Evolutionary conservation across 306 rosid species (phyloP).

Genomic region (Citrullus colocynthis): DNA sequence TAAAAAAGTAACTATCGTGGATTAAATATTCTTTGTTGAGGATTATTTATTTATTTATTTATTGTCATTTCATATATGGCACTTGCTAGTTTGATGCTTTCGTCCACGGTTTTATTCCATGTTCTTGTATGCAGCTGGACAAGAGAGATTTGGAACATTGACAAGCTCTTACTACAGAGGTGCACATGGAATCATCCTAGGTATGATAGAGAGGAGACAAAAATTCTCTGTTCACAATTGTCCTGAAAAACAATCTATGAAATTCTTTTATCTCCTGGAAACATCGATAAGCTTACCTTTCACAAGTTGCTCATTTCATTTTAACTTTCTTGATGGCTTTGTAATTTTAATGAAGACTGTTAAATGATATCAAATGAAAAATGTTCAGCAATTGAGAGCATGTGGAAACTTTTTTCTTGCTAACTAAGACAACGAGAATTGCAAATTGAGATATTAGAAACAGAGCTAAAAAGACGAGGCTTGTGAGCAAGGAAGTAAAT

Average conservation of each 20-base stretch:
- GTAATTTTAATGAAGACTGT: background rate
- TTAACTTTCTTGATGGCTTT: background rate
- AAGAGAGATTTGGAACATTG: constrained; percentile 90
- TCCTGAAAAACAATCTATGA: background rate
- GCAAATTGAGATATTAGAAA: background rate
- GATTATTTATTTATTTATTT: background rate
- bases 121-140: constrained; percentile 65
- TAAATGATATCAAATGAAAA: background rate
- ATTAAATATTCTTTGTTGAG: background rate
- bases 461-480: background rate
- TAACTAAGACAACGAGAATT: background rate
- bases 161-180: constrained; percentile 92
- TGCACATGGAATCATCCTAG: constrained; percentile 89
- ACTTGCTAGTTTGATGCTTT: too few relatives aligned
- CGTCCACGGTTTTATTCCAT: background rate
- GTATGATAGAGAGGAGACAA: constrained; percentile 22
- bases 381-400: background rate
- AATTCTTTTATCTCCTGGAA: background rate
- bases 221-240: background rate
- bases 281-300: background rate
- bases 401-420: background rate
- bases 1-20: background rate
- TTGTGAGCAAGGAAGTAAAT: background rate
- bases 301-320: background rate
- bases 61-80: background rate